Conservation (phyloP, 148 eudicot species). For the Drosera capensis region DNA sequence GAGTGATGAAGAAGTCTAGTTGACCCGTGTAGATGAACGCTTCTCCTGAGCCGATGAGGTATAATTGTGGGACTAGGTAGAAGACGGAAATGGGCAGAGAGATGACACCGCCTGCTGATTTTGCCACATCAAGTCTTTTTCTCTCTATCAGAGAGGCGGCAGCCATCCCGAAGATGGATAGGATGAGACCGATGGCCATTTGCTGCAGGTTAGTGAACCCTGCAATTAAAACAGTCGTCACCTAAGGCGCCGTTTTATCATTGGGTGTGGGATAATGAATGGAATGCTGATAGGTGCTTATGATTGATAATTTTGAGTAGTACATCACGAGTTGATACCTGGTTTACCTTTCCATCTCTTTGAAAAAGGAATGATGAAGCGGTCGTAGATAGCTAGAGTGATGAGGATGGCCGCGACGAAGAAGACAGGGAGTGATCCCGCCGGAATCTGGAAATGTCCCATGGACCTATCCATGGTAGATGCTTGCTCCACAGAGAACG, state of each 20-base stretch:
- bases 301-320: too few species aligned
- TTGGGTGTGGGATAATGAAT: too few species aligned
- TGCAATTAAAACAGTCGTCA: too few species aligned
- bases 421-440: constrained; percentile 66
- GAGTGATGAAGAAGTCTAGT: constrained; percentile 72
- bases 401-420: constrained; percentile 61
- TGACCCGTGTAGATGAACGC: constrained; percentile 83
- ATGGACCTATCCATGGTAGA: constrained; percentile 52
- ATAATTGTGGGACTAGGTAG: constrained; percentile 55
- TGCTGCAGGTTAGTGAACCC: constrained; percentile 62
- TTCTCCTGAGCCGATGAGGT: constrained; percentile 63
- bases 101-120: constrained; percentile 7
- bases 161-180: constrained; percentile 53
- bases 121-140: constrained; percentile 37
- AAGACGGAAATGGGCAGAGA: constrained; percentile 48
- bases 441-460: constrained; percentile 54
- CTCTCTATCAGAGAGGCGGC: constrained; percentile 49
- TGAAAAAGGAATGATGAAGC: constrained; percentile 46
- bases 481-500: constrained; percentile 76
- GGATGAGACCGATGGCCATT: constrained; percentile 41
- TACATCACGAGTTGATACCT: constrained; percentile 19
- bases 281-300: too few species aligned
- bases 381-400: constrained; percentile 48
- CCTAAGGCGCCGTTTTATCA: too few species aligned
- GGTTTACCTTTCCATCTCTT: constrained; percentile 42